Conservation (phyloP, 805 yeast genomes). For the Metahyphopichia silvanorum region DNA sequence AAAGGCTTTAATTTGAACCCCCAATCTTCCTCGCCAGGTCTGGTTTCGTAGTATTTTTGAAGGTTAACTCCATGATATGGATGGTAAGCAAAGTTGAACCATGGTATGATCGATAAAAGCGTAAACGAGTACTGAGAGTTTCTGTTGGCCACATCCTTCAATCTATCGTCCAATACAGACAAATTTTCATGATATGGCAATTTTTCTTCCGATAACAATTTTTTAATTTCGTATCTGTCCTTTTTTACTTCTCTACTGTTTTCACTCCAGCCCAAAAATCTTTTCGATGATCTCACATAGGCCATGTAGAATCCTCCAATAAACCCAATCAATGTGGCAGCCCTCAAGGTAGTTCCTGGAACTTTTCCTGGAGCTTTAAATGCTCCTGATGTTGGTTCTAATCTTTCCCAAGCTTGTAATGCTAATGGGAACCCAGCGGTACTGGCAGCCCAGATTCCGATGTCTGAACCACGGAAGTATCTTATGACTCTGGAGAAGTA, state of each 20-base stretch:
- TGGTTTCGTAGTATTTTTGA: constrained; percentile 52
- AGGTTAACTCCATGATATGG: constrained; percentile 79
- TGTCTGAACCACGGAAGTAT: constrained; percentile 70
- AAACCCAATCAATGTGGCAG: constrained; percentile 59
- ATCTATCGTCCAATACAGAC: constrained; percentile 53
- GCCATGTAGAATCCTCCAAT: constrained; percentile 73
- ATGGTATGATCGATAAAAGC: constrained; percentile 61
- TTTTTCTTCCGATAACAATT: constrained; percentile 58
- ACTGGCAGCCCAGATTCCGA: constrained; percentile 43
- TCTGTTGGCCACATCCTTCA: constrained; percentile 72
- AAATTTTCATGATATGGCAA: constrained; percentile 66
- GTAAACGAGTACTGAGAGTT: constrained; percentile 71
- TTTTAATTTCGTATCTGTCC: constrained; percentile 74
- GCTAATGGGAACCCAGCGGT: constrained; percentile 43
- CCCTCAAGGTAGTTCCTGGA: constrained; percentile 54
- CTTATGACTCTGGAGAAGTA: constrained; percentile 67
- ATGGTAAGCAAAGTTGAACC: constrained; percentile 80
- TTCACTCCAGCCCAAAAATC: constrained; percentile 79
- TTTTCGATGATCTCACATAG: constrained; percentile 60
- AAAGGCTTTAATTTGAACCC: constrained; percentile 50
- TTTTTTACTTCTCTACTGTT: constrained; percentile 64
- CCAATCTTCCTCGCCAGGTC: constrained; percentile 61
- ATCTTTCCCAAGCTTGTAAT: constrained; percentile 39
- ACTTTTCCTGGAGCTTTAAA: constrained; percentile 48
- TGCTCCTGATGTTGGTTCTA: constrained; percentile 41